Evolutionary conservation across 176 grass and related monocot species (phyloP).

Genomic region (Musa acuminata): DNA sequence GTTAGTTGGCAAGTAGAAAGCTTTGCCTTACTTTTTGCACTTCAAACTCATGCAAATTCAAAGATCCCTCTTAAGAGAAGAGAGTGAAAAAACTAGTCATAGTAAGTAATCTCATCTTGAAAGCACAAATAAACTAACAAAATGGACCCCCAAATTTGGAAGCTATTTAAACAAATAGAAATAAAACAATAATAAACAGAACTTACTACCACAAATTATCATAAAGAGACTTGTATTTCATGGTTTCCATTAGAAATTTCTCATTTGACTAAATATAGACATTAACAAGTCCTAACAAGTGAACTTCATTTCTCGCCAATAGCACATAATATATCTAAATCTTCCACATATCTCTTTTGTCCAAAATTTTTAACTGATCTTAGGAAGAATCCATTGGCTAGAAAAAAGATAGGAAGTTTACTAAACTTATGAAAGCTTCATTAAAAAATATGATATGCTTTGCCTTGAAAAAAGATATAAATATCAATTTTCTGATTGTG

Average conservation of each 20-base stretch:
- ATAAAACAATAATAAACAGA: neutral
- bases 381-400: too few species aligned
- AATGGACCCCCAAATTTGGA: neutral
- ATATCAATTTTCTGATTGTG: too few species aligned
- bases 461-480: too few species aligned
- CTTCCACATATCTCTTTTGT: neutral
- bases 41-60: too few species aligned
- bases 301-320: neutral
- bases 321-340: neutral
- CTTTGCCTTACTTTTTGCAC: too few species aligned
- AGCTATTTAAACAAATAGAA: neutral
- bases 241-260: neutral
- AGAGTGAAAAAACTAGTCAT: neutral
- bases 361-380: too few species aligned
- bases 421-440: too few species aligned
- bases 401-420: too few species aligned
- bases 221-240: neutral
- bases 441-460: too few species aligned
- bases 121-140: neutral
- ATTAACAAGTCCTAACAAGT: neutral
- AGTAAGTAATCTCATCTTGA: neutral
- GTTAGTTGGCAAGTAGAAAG: too few species aligned
- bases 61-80: neutral
- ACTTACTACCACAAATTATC: neutral
- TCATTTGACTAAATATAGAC: neutral